phyloP scores from a whole-genome alignment of 768 basidiomycete genomes.

The Lactarius quietus region DNA sequence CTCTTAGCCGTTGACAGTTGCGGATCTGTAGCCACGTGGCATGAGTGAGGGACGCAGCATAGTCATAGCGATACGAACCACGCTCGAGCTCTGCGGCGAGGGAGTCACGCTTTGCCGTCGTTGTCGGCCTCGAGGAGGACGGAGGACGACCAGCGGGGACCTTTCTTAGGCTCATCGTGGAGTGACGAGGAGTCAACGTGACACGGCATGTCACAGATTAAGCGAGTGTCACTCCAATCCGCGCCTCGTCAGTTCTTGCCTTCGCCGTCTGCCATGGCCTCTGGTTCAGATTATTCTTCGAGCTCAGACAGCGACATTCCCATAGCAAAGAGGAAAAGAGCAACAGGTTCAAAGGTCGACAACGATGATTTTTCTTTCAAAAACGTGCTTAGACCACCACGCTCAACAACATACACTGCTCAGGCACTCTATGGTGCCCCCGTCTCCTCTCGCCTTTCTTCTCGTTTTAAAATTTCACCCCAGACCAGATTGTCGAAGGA shows the following conservation, averaged over 20 bases:
- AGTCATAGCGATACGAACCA: constrained; percentile 37
- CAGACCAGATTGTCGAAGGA: constrained; percentile 47
- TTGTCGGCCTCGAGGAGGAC: not conserved
- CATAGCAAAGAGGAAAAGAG: constrained; percentile 17
- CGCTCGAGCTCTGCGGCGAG: constrained; percentile 65
- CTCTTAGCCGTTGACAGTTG: constrained; percentile 64
- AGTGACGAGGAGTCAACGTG: not conserved
- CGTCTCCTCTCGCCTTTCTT: not conserved
- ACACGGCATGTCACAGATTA: not conserved
- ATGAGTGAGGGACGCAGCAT: no score
- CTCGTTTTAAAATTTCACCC: not conserved
- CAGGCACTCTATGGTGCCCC: constrained; percentile 54
- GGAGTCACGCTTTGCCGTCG: constrained; percentile 57
- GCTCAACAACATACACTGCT: constrained; percentile 62
- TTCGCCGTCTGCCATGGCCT: not conserved
- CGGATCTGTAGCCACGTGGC: constrained; percentile 44
- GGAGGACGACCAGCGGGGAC: not conserved
- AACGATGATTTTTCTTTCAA: constrained; percentile 27
- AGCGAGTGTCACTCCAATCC: not conserved
- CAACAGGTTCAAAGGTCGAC: constrained; percentile 27
- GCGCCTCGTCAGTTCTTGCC: not conserved
- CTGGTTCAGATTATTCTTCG: constrained; percentile 20
- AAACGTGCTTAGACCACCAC: constrained; percentile 51
- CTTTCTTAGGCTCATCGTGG: constrained; percentile 4
- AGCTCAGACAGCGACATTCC: constrained; percentile 18